Base-by-base conservation (phyloP, 1,284 basidiomycete species). In the Boletus semigastroideus region DNA sequence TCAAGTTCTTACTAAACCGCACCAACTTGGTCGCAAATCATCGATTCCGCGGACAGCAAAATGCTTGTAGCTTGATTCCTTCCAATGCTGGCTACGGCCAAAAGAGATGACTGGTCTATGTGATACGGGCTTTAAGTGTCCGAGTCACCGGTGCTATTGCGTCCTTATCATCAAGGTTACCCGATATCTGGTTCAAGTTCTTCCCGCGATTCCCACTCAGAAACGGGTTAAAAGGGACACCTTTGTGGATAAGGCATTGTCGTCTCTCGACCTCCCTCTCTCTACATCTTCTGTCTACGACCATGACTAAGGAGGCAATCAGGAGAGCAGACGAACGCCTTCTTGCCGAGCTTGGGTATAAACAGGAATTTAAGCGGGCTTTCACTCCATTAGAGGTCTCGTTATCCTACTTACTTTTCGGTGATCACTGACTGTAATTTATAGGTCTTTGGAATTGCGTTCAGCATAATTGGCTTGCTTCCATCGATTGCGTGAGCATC, bases 341-440 rank as follows among this genome's bases (percentile, higher is more conserved):
- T 27, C 70, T 82, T 20, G 78, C 79, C 1, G 68, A 68, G 42
- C 69, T 84, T 17, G 82, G 85, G 3, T 87, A 86, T 66, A 84
- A 84, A 61, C 83, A 87, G 54, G 86, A 88, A 66, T 84, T 90
- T 64, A 82, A 79, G 63, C 73, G 86, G 38, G 82, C 79, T 5
- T 88, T 89, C 59, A 78, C 77, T 4, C 77, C 80, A 1, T 59
- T 88, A 2, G 85, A 89, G 74, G 78, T 62, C 28, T 36, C 2
- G 65, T 56, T 19, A 1, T 12, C 11, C 0, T 14, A 17, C 30
- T 13, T 11, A 8, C 17, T 7, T 25, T 25, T 25, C 39, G 7
- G 25, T n/a, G 5, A 14, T 19, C 6, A 4, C 16, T 2, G 8
- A 51, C 28, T 36, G 17, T 22, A 19, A 46, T 42, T 19, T 43